Percentiles rank a stretch among this genome's conserved stretches.
Evolutionary conservation across 352 stramenopile genomes (phyloP).

Genomic region (Bremia lactucae): DNA sequence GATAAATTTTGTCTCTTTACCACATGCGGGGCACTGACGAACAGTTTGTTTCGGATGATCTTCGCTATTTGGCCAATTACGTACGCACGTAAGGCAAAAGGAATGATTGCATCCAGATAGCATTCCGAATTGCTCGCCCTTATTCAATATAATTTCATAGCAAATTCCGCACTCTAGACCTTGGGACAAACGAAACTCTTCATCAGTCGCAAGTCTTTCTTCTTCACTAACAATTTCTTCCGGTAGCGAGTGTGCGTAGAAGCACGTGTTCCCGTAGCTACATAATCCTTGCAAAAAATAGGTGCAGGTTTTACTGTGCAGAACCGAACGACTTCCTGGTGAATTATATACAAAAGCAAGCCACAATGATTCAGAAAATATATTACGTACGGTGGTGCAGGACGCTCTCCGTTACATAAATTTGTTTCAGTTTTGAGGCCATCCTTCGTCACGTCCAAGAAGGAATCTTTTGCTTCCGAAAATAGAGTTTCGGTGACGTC

Average conservation of each 20-base stretch:
- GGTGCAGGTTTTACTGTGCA: conserved; percentile 61
- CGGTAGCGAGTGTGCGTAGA: conserved; percentile 63
- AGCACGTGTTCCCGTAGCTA: conserved; percentile 70
- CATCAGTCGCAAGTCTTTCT: conserved; percentile 40
- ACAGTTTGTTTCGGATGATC: conserved; percentile 73
- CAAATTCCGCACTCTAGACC: conserved; percentile 82
- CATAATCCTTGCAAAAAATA: conserved; percentile 77
- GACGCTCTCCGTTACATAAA: conserved; percentile 27
- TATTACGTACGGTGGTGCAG: conserved; percentile 52
- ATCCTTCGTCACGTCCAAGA: conserved; percentile 41
- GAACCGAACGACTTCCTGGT: no score
- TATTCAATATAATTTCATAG: conserved; percentile 65
- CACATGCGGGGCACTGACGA: conserved; percentile 67
- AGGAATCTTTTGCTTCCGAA: conserved; percentile 32
- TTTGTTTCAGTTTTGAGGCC: conserved; percentile 25
- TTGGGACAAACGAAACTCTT: conserved; percentile 52
- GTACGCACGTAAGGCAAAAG: conserved; percentile 77
- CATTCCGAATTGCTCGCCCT: conserved; percentile 73
- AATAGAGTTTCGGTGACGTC: conserved; percentile 6
- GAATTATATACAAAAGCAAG: no score
- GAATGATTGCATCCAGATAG: conserved; percentile 70
- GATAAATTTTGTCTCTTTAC: conserved; percentile 72
- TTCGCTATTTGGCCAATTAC: conserved; percentile 55
- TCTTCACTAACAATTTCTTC: conserved; percentile 30
- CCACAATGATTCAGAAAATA: no score